phyloP scores from a whole-genome alignment of 345 rosid species.

The Rhodamnia argentea region DNA sequence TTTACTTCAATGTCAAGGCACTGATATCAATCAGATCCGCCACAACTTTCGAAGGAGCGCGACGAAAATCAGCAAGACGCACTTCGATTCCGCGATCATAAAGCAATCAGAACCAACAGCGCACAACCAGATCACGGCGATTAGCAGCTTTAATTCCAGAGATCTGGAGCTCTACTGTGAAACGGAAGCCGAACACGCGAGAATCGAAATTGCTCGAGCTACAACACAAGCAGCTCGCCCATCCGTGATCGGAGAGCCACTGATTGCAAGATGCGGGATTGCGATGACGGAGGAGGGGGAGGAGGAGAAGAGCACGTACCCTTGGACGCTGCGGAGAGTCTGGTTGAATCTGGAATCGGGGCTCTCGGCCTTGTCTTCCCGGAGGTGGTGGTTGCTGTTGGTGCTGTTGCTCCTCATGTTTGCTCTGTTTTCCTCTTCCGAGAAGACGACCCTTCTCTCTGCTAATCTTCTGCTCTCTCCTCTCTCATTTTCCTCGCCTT shows the following conservation, averaged over 20 bases:
- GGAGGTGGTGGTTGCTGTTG: slow-evolving; percentile 8
- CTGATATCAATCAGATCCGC: not conserved
- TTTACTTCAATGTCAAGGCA: rapidly evolving
- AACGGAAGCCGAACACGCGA: not conserved
- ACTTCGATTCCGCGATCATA: not conserved
- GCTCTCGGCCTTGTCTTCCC: slow-evolving; percentile 28
- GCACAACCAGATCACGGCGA: not conserved
- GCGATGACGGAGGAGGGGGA: not conserved
- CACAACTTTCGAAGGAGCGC: not conserved
- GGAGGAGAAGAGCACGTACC: slow-evolving; percentile 23
- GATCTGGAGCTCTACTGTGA: not conserved
- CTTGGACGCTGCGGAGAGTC: slow-evolving; percentile 85
- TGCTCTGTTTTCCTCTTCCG: not conserved
- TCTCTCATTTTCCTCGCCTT: not conserved
- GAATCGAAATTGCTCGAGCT: not conserved
- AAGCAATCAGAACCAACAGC: not conserved
- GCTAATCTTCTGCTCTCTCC: not conserved
- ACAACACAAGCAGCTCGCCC: not conserved
- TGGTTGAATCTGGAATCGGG: slow-evolving; percentile 84
- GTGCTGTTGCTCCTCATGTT: slow-evolving; percentile 16
- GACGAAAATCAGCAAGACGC: not conserved
- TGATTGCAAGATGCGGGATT: not conserved
- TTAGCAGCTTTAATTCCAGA: not conserved
- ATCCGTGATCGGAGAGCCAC: not conserved
- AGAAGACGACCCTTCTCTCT: not conserved